Conservation (phyloP, 2,329 filamentous ascomycete species). For the Aspergillus oerlinghausenensis region DNA sequence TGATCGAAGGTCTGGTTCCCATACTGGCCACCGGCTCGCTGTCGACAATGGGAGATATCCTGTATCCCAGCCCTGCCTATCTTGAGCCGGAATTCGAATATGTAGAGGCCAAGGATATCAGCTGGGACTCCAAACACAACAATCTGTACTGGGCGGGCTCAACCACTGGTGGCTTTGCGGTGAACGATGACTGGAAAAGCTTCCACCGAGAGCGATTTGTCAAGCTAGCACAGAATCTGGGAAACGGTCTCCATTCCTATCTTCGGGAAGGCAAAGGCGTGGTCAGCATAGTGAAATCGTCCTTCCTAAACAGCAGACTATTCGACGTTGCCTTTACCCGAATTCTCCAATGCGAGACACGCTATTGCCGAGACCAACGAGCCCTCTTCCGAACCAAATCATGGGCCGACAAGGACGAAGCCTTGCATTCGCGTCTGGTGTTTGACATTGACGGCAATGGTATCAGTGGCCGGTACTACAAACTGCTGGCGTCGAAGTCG, state of each 20-base stretch:
- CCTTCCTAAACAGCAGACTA: slow-evolving; percentile 10
- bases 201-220: slow-evolving; percentile 19
- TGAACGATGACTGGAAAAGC: slow-evolving; percentile 6
- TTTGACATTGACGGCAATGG: slow-evolving; percentile 22
- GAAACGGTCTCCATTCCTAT: slow-evolving; percentile 1
- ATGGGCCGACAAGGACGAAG: slow-evolving; percentile 13
- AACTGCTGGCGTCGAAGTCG: slow-evolving; percentile 15
- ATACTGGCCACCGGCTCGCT: slow-evolving; percentile 19
- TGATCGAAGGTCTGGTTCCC: slow-evolving; percentile 18
- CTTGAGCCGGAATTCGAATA: slow-evolving; percentile 40
- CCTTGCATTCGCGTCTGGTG: slow-evolving; percentile 11
- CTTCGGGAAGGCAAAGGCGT: background rate
- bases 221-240: slow-evolving; percentile 11
- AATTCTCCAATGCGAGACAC: slow-evolving; percentile 12
- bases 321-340: slow-evolving; percentile 15
- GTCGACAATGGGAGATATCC: slow-evolving; percentile 39
- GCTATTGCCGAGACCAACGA: slow-evolving; percentile 10
- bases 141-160: slow-evolving; percentile 56
- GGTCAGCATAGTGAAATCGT: background rate
- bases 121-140: slow-evolving; percentile 49
- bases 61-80: slow-evolving; percentile 52
- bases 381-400: slow-evolving; percentile 8
- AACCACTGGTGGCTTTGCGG: slow-evolving; percentile 46
- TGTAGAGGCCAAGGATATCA: slow-evolving; percentile 35
- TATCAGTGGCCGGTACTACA: slow-evolving; percentile 21